A percentile compares a stretch with the other conserved stretches of the same genome.
Evolutionary conservation across 306 rosid species (phyloP).

Genomic region (Casuarina equisetifolia): DNA sequence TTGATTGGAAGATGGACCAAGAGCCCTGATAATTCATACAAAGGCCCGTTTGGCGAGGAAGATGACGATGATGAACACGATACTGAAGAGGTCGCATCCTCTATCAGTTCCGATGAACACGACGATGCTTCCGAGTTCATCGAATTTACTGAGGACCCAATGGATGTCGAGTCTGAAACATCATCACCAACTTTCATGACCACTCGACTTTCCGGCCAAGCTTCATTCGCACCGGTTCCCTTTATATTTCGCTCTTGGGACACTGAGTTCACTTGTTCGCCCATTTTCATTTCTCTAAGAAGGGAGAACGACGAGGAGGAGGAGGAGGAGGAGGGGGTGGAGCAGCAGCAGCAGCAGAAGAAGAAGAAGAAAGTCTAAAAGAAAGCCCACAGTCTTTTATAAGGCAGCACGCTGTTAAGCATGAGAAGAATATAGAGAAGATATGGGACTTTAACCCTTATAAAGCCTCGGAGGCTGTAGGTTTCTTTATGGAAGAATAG

Average conservation of each 20-base stretch:
- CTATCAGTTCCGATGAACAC: slow-evolving; percentile 58
- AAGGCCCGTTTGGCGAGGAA: slow-evolving; percentile 55
- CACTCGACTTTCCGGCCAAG: slow-evolving; percentile 25
- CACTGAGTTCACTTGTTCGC: slow-evolving; percentile 16
- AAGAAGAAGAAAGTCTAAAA: background rate
- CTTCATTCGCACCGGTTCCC: slow-evolving; percentile 21
- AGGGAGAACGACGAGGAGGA: slow-evolving; percentile 1
- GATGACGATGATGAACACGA: slow-evolving; percentile 39
- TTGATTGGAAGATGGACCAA: slow-evolving; percentile 79
- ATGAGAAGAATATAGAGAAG: too few relatives aligned
- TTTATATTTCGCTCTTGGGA: slow-evolving; percentile 23
- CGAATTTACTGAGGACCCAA: slow-evolving; percentile 51
- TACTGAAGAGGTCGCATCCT: slow-evolving; percentile 60
- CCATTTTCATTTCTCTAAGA: slow-evolving; percentile 14
- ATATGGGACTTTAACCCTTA: background rate
- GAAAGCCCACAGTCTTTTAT: background rate
- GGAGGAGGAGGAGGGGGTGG: too few relatives aligned
- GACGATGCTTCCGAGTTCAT: slow-evolving; percentile 44
- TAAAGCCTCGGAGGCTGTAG: background rate
- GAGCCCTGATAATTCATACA: slow-evolving; percentile 69
- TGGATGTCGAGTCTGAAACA: slow-evolving; percentile 42
- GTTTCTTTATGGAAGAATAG: slow-evolving; percentile 20
- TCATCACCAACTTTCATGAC: slow-evolving; percentile 38
- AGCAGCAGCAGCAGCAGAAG: background rate
- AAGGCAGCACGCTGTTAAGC: too few relatives aligned